A percentile compares a stretch with the other conserved stretches of the same genome.
Evolutionary conservation across 2,329 filamentous ascomycete genomes (phyloP).

Genomic region (Pyrenophora tritici-repentis): DNA sequence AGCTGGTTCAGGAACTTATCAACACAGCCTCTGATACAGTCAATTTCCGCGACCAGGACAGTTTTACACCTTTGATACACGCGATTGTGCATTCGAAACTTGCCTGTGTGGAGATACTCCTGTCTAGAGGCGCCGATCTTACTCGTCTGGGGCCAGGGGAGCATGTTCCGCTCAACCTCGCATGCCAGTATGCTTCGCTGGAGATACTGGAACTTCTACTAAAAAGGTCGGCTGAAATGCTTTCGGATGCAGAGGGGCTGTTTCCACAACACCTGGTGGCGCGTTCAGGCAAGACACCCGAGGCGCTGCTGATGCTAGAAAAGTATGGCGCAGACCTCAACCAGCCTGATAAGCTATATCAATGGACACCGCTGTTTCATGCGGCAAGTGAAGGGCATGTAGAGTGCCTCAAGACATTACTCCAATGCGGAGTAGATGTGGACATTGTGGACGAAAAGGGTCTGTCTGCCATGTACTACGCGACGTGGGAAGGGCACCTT

Average conservation of each 20-base stretch:
- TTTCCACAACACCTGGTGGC: constrained; percentile 98
- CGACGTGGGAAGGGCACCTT: constrained; percentile 94
- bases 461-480: constrained; percentile 95
- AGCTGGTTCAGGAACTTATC: constrained; percentile 78
- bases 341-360: constrained; percentile 92
- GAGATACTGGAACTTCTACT: constrained; percentile 84
- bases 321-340: constrained; percentile 87
- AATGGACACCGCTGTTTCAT: constrained; percentile 96
- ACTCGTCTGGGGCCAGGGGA: constrained; percentile 85
- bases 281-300: constrained; percentile 79
- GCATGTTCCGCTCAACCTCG: constrained; percentile 91
- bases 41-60: constrained; percentile 90
- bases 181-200: constrained; percentile 89
- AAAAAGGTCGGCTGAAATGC: constrained; percentile 75
- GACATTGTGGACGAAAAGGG: constrained; percentile 89
- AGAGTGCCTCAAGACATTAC: constrained; percentile 78
- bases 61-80: constrained; percentile 94
- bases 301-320: constrained; percentile 78
- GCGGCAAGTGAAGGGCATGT: constrained; percentile 96
- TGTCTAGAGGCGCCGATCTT: constrained; percentile 79
- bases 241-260: constrained; percentile 94
- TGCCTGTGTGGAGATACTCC: constrained; percentile 76
- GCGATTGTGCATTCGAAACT: constrained; percentile 88
- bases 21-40: constrained; percentile 74
- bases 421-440: constrained; percentile 78